Evolutionary conservation across 1,284 basidiomycete genomes (phyloP), one percentile per base, ranked within the genome.

Genomic region (Rhodotorula glutinis): DNA sequence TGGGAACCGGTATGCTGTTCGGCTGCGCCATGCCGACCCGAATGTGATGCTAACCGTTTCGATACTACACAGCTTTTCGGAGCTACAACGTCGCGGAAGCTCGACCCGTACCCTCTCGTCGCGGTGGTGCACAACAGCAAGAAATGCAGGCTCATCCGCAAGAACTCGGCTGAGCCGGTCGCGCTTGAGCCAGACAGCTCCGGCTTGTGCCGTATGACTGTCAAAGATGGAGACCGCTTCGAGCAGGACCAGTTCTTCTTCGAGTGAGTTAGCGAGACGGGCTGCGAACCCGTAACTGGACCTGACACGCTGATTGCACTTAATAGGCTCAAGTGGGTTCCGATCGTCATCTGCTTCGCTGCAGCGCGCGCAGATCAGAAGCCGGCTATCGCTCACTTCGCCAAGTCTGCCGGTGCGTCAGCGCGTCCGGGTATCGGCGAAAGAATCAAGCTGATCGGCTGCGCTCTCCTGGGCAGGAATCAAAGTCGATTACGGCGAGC

Each of bases 261-360:
- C 58, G 38, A 23, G 69, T 60, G 47, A 51, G 21, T 51, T 25
- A 51, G 49, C 49, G 7, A 49, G 23, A 13, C 23, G n/a, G 47
- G n/a, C 13, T n/a, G 23, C 11, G 23, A 51, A 14, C 2, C 27
- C 25, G 9, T 25, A 14, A 4, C n/a, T 16, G 10, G 3, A 16
- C 49, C 16, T 51, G n/a, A n/a, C n/a, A n/a, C n/a, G n/a, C n/a
- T n/a, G n/a, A 14, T 16, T 51, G 7, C 14, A 0, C n/a, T 51
- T 13, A 21, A 7, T 61, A 73, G 71, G 21, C 65, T 73, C 56
- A 25, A 30, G 5, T 73, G 71, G 71, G 21, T 40, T 2, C 69
- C 71, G 2, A 25, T 68, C 44, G 46, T 65, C 46, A 11, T 71
- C 14, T 66, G 55, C 38, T 30, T 67, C 29, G 3, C 62, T 3